phyloP scores from a whole-genome alignment of 805 yeast genomes.

The Cephaloascus albidus region DNA sequence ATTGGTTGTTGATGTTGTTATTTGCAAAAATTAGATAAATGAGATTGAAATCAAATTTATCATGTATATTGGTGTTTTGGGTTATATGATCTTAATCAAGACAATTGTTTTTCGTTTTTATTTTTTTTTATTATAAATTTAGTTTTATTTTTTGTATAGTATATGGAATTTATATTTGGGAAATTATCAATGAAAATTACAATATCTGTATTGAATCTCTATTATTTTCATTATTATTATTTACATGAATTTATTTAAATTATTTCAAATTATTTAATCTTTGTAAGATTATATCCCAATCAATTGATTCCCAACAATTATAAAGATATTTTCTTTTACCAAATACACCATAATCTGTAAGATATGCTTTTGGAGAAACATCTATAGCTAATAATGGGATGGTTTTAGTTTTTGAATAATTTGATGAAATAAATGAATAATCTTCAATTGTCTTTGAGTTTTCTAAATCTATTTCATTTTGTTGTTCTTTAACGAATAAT shows the following conservation, averaged over 20 bases:
- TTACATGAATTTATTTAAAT: too few species aligned
- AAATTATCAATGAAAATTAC: too few species aligned
- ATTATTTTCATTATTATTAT: too few species aligned
- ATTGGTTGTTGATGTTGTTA: background rate
- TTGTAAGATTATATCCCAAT: slow-evolving; percentile 30
- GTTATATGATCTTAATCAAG: too few species aligned
- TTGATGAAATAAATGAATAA: background rate
- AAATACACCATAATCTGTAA: slow-evolving; percentile 69
- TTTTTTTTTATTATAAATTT: too few species aligned
- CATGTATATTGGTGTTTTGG: too few species aligned
- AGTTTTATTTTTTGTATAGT: too few species aligned
- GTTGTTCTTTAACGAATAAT: slow-evolving; percentile 28
- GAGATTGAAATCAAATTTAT: too few species aligned
- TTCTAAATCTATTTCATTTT: slow-evolving; percentile 1
- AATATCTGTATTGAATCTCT: too few species aligned
- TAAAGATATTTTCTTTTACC: slow-evolving; percentile 33
- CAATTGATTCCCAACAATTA: slow-evolving; percentile 33
- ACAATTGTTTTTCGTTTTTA: too few species aligned
- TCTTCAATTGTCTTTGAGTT: background rate
- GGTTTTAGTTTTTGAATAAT: slow-evolving; percentile 27
- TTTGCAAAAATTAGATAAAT: background rate
- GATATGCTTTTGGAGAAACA: slow-evolving; percentile 61
- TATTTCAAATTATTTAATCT: too few species aligned
- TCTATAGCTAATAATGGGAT: slow-evolving; percentile 65
- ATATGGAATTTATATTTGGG: too few species aligned